Conservation (phyloP, 192 early-diverging fungal species). For the Hyaloraphidium curvatum region DNA sequence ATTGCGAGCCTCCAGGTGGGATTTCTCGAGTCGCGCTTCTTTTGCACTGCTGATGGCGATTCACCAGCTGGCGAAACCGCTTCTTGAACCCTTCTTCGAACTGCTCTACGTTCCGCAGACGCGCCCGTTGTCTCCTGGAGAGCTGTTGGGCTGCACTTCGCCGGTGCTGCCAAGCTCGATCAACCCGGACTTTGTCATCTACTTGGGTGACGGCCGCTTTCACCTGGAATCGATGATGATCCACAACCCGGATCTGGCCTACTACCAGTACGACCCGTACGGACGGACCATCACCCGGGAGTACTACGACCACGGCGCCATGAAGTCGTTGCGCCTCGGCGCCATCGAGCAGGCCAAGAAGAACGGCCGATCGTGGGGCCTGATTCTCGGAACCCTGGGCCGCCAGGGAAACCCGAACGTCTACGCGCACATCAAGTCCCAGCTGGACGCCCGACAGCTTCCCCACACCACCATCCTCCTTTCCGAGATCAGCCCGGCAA, state of each 20-base stretch:
- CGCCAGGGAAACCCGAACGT: constrained; percentile 90
- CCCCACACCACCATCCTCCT: constrained; percentile 56
- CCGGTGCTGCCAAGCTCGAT: constrained; percentile 42
- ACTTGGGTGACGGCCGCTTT: constrained; percentile 87
- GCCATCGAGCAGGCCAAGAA: constrained; percentile 47
- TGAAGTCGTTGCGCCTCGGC: constrained; percentile 63
- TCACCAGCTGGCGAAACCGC: too few relatives aligned
- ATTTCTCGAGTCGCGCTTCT: too few relatives aligned
- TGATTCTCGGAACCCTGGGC: constrained; percentile 91
- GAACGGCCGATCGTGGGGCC: constrained; percentile 57
- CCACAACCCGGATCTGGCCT: constrained; percentile 72
- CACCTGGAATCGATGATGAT: constrained; percentile 99
- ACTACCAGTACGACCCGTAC: constrained; percentile 93
- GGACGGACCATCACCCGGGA: constrained; percentile 79
- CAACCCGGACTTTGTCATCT: constrained; percentile 53
- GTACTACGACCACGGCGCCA: constrained; percentile 79
- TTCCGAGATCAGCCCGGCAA: constrained; percentile 88
- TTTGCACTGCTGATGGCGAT: too few relatives aligned
- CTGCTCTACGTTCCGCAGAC: constrained; percentile 92
- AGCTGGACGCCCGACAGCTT: constrained; percentile 36
- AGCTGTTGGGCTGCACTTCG: constrained; percentile 89
- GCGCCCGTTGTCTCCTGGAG: constrained; percentile 86
- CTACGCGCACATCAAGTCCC: constrained; percentile 54
- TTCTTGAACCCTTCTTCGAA: too few relatives aligned
- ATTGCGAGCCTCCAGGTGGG: constrained; percentile 61